Conservation (phyloP, 768 basidiomycete genomes). For the Russula compacta region DNA sequence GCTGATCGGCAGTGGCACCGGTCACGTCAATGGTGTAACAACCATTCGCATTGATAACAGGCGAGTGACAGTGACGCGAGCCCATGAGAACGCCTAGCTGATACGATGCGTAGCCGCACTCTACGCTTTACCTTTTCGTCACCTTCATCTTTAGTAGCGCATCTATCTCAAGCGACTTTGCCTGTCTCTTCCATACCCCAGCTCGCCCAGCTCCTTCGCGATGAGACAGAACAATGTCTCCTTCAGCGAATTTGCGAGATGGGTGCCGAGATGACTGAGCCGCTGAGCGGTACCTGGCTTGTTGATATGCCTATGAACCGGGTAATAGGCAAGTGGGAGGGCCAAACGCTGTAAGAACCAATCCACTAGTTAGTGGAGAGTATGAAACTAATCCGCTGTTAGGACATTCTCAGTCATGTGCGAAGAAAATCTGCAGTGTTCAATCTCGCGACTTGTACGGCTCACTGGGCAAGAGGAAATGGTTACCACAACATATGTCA, state of each 20-base stretch:
- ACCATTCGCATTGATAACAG: conserved; percentile 60
- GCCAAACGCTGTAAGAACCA: conserved; percentile 56
- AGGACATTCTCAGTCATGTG: conserved; percentile 9
- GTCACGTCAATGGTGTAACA: conserved; percentile 59
- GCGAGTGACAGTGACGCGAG: conserved; percentile 29
- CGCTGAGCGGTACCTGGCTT: conserved; percentile 58
- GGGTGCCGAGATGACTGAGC: conserved; percentile 47
- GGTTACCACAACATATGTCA: conserved; percentile 1
- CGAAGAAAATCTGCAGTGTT: conserved; percentile 10
- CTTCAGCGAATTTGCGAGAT: conserved; percentile 60
- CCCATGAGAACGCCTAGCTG: neutral
- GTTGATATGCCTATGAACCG: conserved; percentile 59
- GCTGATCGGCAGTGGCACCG: conserved; percentile 33
- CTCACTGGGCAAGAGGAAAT: conserved; percentile 3
- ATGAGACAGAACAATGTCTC: conserved; percentile 69
- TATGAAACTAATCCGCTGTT: neutral
- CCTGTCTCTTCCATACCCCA: conserved; percentile 68
- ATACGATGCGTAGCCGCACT: conserved; percentile 42
- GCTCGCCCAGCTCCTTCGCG: conserved; percentile 60
- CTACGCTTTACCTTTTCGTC: conserved; percentile 68
- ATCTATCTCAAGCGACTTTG: conserved; percentile 72
- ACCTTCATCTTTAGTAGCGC: conserved; percentile 68
- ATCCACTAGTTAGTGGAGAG: neutral
- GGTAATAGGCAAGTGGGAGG: conserved; percentile 70
- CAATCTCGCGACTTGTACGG: conserved; percentile 5